Evolutionary conservation across 805 yeast genomes (phyloP), one percentile per base, ranked within the genome.

Genomic region (Candida montana): DNA sequence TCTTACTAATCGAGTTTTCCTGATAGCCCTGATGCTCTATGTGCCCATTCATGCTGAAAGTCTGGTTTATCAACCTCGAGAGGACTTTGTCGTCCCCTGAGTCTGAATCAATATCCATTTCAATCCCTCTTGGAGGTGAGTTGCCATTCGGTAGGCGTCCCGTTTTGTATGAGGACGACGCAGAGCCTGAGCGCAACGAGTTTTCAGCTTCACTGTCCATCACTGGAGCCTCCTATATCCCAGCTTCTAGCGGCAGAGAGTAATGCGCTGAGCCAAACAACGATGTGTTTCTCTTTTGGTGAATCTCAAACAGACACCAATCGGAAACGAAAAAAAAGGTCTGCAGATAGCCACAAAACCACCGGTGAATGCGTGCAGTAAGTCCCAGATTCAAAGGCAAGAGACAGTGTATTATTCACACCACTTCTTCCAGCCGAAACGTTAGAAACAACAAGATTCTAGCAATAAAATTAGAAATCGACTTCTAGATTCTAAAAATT

Each of bases 181-280:
- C 51, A 1, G 57, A 53, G 15, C 44, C 51, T 0, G 57, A 53
- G 15, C 44, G 38, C 18, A 47, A 17, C 2, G 57, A 51, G 29
- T 43, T 40, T 30, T 49, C 54, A 44, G 48, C 48, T 28, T 52
- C 55, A 32, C 55, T 51, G 4, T 49, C 54, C 57, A 52, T 52
- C 26, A 19, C 33, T 26, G 29, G n/a, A 10, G 19, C 15, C 28
- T 23, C n/a, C n/a, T n/a, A n/a, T n/a, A n/a, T n/a, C n/a, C n/a
- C n/a, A n/a, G n/a, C n/a, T n/a, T n/a, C n/a, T n/a, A n/a, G n/a
- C n/a, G n/a, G n/a, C n/a, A n/a, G n/a, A n/a, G n/a, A n/a, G n/a
- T n/a, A n/a, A n/a, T 18, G 30, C 27, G 9, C 17, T 12, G 23
- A 26, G 38, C 32, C 32, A 35, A 38, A 32, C 15, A 21, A 21